phyloP scores from a whole-genome alignment of 2,329 filamentous ascomycete species.

The Pseudogymnoascus pannorum region DNA sequence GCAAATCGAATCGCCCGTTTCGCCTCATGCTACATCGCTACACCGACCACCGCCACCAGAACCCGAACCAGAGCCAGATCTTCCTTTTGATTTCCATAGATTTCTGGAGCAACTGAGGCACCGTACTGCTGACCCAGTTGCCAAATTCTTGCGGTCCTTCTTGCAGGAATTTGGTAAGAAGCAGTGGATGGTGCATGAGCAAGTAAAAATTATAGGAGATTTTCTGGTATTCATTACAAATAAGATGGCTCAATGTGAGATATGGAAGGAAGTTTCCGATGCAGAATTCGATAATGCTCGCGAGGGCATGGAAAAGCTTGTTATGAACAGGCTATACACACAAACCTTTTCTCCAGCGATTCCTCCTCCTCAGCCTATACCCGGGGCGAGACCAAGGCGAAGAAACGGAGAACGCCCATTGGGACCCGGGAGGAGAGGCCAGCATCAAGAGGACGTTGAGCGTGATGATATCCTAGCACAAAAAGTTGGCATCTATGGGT shows the following conservation, averaged over 20 bases:
- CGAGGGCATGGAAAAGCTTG: conserved; percentile 98
- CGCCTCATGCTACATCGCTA: conserved; percentile 41
- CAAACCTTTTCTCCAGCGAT: conserved; percentile 97
- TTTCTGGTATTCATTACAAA: conserved; percentile 95
- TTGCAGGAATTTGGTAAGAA: conserved; percentile 91
- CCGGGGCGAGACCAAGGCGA: conserved; percentile 60
- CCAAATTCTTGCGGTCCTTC: conserved; percentile 91
- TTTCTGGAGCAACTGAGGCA: conserved; percentile 94
- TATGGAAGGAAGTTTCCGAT: conserved; percentile 93
- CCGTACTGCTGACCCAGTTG: conserved; percentile 95
- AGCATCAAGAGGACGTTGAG: conserved; percentile 97
- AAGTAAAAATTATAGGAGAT: conserved; percentile 97
- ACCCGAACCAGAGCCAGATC: conserved; percentile 69
- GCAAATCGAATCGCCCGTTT: conserved; percentile 30
- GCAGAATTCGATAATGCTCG: conserved; percentile 96
- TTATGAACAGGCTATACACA: conserved; percentile 94
- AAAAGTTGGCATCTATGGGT: conserved; percentile 94
- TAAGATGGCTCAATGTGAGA: conserved; percentile 95
- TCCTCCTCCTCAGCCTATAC: conserved; percentile 65
- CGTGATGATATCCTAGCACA: conserved; percentile 92
- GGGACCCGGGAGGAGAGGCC: conserved; percentile 79
- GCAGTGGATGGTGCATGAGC: conserved; percentile 99
- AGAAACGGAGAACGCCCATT: conserved; percentile 61
- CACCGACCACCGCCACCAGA: conserved; percentile 61
- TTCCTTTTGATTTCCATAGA: conserved; percentile 94